phyloP scores from a whole-genome alignment of 1,284 basidiomycete genomes.

The Ceratobasidium theobromae region DNA sequence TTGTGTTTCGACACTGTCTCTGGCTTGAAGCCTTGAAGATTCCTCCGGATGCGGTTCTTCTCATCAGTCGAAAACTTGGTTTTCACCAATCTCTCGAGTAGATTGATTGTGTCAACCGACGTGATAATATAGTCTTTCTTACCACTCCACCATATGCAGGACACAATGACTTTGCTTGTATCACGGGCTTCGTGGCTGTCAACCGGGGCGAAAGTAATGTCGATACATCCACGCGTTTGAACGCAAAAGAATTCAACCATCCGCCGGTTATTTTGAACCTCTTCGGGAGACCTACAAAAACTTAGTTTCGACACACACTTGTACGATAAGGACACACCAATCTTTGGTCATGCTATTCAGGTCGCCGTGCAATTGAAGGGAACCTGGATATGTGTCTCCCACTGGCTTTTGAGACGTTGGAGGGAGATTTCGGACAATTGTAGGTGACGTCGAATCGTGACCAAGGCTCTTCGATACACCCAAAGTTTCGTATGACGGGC shows the following conservation, averaged over 20 bases:
- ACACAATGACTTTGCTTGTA: constrained; percentile 64
- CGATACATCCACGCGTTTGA: constrained; percentile 60
- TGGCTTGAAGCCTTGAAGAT: constrained; percentile 89
- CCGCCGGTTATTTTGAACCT: constrained; percentile 60
- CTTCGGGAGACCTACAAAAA: constrained; percentile 53
- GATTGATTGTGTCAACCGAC: constrained; percentile 92
- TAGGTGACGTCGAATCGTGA: background rate
- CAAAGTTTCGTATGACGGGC: background rate
- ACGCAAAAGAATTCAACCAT: constrained; percentile 69
- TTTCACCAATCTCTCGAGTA: constrained; percentile 85
- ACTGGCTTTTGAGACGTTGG: background rate
- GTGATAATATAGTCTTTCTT: constrained; percentile 83
- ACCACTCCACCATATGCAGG: constrained; percentile 87
- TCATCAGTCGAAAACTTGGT: constrained; percentile 88
- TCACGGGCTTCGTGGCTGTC: constrained; percentile 57
- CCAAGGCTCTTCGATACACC: background rate
- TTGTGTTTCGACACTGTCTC: constrained; percentile 92
- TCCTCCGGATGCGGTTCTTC: constrained; percentile 93
- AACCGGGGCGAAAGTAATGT: constrained; percentile 65
- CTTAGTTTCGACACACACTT: background rate
- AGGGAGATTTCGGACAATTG: background rate
- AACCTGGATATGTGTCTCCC: background rate
- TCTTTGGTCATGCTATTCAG: constrained; percentile 4
- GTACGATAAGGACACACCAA: background rate
- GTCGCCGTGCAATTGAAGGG: background rate